Conservation (phyloP, 345 rosid genomes). For the Hibiscus trionum region DNA sequence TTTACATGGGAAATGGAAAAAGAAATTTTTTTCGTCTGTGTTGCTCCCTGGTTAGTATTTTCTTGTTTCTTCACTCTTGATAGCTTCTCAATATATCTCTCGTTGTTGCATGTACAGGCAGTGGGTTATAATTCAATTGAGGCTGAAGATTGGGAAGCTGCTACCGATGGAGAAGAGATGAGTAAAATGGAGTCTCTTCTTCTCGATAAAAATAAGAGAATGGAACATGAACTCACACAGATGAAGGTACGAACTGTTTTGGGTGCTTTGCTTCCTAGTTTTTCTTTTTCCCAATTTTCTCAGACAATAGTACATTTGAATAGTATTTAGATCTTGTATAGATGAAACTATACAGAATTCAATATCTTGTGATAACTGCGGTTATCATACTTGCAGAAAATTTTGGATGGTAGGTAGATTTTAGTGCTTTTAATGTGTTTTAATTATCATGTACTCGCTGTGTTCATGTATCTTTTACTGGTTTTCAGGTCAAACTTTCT, state of each 20-base stretch:
- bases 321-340: background rate
- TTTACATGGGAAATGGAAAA: background rate
- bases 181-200: constrained; percentile 98
- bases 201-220: constrained; percentile 91
- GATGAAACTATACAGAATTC: background rate
- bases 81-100: constrained; percentile 7
- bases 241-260: constrained; percentile 44
- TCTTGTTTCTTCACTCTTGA: background rate
- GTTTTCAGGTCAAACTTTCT: constrained; percentile 68
- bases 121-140: constrained; percentile 96
- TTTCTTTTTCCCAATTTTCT: background rate
- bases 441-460: background rate
- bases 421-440: constrained; percentile 4
- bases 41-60: background rate
- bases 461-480: constrained; percentile 10
- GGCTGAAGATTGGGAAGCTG: constrained; percentile 99
- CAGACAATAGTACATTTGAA: background rate
- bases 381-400: background rate
- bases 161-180: constrained; percentile 91
- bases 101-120: constrained; percentile 43
- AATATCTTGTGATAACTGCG: background rate
- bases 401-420: background rate
- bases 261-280: constrained; percentile 3
- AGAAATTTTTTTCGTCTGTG: background rate
- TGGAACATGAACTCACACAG: constrained; percentile 95